Percentiles rank a stretch among this genome's conserved stretches.
phyloP scores from a whole-genome alignment of 768 basidiomycete species.

The Podaxis pistillaris region DNA sequence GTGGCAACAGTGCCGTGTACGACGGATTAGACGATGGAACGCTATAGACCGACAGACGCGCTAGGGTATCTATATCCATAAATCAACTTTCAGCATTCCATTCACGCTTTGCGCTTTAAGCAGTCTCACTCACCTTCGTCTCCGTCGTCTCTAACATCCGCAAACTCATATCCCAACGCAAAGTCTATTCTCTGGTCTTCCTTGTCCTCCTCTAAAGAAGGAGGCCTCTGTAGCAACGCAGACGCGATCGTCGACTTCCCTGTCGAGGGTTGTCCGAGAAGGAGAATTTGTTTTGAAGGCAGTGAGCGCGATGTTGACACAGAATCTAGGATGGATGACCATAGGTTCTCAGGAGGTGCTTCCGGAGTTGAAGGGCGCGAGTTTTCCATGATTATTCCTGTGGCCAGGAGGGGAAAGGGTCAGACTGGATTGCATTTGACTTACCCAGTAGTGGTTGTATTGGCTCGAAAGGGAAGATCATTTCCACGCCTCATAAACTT shows the following conservation, averaged over 20 bases:
- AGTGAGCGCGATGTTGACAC: conserved; percentile 79
- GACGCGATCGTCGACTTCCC: conserved; percentile 78
- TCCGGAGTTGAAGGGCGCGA: conserved; percentile 70
- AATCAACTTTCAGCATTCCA: conserved; percentile 7
- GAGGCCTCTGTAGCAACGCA: conserved; percentile 67
- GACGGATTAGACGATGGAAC: conserved; percentile 77
- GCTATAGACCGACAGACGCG: conserved; percentile 88
- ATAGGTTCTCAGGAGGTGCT: conserved; percentile 77
- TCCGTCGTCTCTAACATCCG: conserved; percentile 86
- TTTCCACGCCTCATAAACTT: background rate
- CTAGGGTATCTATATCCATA: conserved; percentile 67
- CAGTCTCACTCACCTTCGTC: conserved; percentile 73
- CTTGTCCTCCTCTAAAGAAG: conserved; percentile 47
- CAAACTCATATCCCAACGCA: conserved; percentile 90
- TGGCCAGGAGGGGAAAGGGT: background rate
- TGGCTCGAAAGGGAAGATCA: background rate
- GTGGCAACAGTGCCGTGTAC: conserved; percentile 70
- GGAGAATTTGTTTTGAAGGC: conserved; percentile 82
- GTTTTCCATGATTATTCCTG: conserved; percentile 30
- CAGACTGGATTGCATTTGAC: background rate
- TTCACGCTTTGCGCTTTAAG: background rate
- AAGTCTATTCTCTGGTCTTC: conserved; percentile 69
- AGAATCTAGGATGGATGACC: conserved; percentile 90
- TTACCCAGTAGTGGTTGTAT: background rate
- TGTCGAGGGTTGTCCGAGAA: conserved; percentile 76